Base-by-base conservation (phyloP, 495 filamentous ascomycete genomes). In the Talaromyces nanjingensis region DNA sequence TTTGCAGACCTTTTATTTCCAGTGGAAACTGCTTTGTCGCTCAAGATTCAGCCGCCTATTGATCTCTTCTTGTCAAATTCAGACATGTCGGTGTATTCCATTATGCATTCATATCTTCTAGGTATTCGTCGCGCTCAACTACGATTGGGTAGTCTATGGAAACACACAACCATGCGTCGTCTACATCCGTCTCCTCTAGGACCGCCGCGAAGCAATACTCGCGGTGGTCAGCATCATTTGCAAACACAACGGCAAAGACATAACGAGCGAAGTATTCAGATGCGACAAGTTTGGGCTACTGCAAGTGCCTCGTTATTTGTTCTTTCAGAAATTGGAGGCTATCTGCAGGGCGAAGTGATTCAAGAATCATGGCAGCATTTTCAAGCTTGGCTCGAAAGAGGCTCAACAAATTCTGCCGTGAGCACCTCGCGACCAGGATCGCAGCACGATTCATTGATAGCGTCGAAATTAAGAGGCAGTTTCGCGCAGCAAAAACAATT, bases 281-380 rank as follows among this genome's bases (percentile, higher is more conserved):
- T 96, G 80, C 81, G 94, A 9, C 88, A 83, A 22, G 82, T 93
- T 0, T 98, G 94, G 93, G 92, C 92, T 3, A 92, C 89, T 2
- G 83, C 87, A 65, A 89, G 89, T 67, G 89, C 91, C 3, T 89
- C 91, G 0, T 80, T 93, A 1, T 96, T 96, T 75, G 89, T 97
- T 65, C 79, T 98, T 3, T 89, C 89, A 1, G 92, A 97, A 65
- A 85, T 89, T 12, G 89, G 91, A 63, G 85, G 84, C 12, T 97
- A 94, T 66, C 87, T 97, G 65, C 92, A 97, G 70, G 91, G 90
- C 3, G 92, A 97, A 71, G 88, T 97, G 1, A 85, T 97, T 18
- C 84, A 88, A 60, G 87, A 86, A 8, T 88, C 90, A 0, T 96
- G 89, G 81, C 77, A 82, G 53, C 78, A 83, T 63, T 84, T 89